phyloP scores from a whole-genome alignment of 192 early-diverging fungal species.

The Backusella luteola region DNA sequence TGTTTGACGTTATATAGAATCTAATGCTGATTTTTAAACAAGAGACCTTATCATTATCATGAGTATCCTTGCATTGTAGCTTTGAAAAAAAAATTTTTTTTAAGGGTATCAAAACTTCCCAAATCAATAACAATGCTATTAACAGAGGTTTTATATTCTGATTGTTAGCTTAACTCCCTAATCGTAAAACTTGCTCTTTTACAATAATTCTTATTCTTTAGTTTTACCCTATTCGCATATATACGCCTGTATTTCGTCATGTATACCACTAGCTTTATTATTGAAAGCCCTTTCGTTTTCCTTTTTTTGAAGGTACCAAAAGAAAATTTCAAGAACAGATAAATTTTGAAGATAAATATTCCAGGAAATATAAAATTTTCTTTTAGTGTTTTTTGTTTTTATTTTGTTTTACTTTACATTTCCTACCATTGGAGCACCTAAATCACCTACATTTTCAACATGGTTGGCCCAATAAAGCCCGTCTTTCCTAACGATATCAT shows the following conservation, averaged over 20 bases:
- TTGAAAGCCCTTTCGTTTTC: background rate
- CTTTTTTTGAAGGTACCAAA: background rate
- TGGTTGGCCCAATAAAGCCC: background rate
- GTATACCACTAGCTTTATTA: background rate
- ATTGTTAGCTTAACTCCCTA: background rate
- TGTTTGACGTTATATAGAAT: background rate
- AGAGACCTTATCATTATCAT: background rate
- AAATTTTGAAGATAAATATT: background rate
- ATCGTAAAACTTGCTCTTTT: background rate
- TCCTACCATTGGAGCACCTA: no score
- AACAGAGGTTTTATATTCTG: background rate
- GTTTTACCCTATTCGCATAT: background rate
- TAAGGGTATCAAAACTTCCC: background rate
- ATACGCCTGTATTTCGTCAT: background rate
- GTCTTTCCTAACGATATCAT: background rate
- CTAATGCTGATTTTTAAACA: background rate
- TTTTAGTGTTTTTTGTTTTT: background rate
- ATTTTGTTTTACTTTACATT: background rate
- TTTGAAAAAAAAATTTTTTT: background rate
- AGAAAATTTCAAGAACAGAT: background rate
- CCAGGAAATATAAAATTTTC: background rate
- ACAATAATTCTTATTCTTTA: background rate
- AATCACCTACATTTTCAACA: background rate
- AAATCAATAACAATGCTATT: background rate
- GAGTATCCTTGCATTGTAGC: background rate